Evolutionary conservation across 306 rosid species (phyloP), one percentile per base, ranked within the genome.

Genomic region (Cucurbita pepo): DNA sequence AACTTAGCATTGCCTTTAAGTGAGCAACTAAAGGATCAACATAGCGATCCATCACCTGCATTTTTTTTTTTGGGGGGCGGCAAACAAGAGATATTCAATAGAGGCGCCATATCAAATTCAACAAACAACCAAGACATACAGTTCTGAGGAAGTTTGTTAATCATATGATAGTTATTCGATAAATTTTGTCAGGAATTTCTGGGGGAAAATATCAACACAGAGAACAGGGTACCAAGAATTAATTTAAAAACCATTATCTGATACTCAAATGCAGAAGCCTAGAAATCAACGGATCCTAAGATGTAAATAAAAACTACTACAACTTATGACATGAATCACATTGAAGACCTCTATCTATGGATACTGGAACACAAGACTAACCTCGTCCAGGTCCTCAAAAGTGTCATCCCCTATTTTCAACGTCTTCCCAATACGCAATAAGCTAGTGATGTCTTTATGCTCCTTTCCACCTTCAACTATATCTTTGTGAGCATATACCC

Each of bases 371-470:
- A 37, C 25, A 13, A 73, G 34, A 74, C 88, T 77, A 40, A 94
- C 99, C 97, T 94, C 99, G 66, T 94, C 99, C 77, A 94, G 81
- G 82, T 94, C 99, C 85, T 94, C 99, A 76, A 94, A 94, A 73
- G 96, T 91, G 85, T 94, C 99, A 76, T 94, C 99, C 60, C 99
- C 99, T 79, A 91, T 89, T 88, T 89, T 94, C 72, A 94, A 83
- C 13, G 97, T 91, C 92, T 91, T 94, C 78, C 99, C 99, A 15
- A 94, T 86, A 57, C 96, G 96, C 37, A 94, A 92, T 72, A 94
- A 86, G 84, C 99, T 91, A 21, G 99, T 89, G 73, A 94, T 91
- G 81, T 94, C 99, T 85, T 83, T 91, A 79, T 86, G 96, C 70
- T 91, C 99, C 90, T 94, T 94, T 75, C 99, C 99, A 83, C 99